A percentile compares a stretch with the other conserved stretches of the same genome.
phyloP scores from a whole-genome alignment of 2,329 filamentous ascomycete genomes.

The Aureobasidium sp. region DNA sequence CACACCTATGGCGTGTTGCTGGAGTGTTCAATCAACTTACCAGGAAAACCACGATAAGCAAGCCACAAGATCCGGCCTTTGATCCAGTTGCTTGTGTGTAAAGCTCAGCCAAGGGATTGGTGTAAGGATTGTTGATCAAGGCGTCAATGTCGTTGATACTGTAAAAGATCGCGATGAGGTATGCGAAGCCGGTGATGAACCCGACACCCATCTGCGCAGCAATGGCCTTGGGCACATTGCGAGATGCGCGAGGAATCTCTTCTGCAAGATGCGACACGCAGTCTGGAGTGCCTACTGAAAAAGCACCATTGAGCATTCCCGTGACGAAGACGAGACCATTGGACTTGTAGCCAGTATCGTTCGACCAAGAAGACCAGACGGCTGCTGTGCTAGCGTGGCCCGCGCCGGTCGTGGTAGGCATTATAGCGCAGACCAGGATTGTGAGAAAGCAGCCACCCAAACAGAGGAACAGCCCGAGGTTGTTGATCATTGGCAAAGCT shows the following conservation, averaged over 20 bases:
- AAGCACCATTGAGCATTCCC: slow-evolving; percentile 59
- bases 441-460: slow-evolving; percentile 47
- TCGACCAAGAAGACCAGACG: slow-evolving; percentile 36
- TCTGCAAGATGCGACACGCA: slow-evolving; percentile 55
- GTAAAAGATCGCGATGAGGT: slow-evolving; percentile 40
- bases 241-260: slow-evolving; percentile 46
- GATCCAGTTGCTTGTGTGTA: slow-evolving; percentile 44
- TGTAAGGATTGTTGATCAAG: slow-evolving; percentile 40
- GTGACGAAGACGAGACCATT: slow-evolving; percentile 53
- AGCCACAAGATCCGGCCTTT: slow-evolving; percentile 32
- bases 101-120: slow-evolving; percentile 53
- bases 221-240: slow-evolving; percentile 47
- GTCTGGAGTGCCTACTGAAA: slow-evolving; percentile 55
- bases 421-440: slow-evolving; percentile 46
- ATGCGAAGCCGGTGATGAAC: slow-evolving; percentile 43
- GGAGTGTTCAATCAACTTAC: background rate
- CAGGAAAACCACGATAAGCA: slow-evolving; percentile 40
- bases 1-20: background rate
- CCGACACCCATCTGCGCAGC: slow-evolving; percentile 42
- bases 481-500: slow-evolving; percentile 44
- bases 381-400: slow-evolving; percentile 31
- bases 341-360: slow-evolving; percentile 34
- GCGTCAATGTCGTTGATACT: slow-evolving; percentile 48
- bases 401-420: slow-evolving; percentile 39
- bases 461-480: slow-evolving; percentile 46